Conservation (phyloP, 306 rosid genomes). For the Sophora flavescens region DNA sequence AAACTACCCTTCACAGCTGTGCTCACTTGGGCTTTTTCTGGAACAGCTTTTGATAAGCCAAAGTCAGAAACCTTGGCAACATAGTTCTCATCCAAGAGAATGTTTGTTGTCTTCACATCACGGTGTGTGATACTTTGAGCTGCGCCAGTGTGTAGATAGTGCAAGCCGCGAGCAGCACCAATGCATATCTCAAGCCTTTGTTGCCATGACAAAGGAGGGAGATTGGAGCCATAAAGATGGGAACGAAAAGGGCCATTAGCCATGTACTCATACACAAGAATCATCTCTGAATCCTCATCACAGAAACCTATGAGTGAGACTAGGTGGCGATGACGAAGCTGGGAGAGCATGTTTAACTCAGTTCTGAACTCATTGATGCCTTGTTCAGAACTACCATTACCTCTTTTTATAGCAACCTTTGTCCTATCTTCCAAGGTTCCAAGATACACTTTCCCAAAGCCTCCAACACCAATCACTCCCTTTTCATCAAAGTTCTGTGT, state of each 20-base stretch:
- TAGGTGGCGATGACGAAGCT: constrained; percentile 87
- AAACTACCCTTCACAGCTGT: constrained; percentile 95
- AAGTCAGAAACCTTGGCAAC: constrained; percentile 86
- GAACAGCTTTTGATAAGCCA: constrained; percentile 77
- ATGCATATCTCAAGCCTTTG: constrained; percentile 86
- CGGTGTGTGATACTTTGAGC: constrained; percentile 81
- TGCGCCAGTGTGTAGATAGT: constrained; percentile 93
- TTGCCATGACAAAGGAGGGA: constrained; percentile 75
- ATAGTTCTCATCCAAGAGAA: constrained; percentile 79
- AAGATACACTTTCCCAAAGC: constrained; percentile 85
- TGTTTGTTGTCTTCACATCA: constrained; percentile 89
- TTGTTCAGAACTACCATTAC: constrained; percentile 73
- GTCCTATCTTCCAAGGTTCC: constrained; percentile 77
- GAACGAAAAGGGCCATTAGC: constrained; percentile 83
- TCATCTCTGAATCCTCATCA: constrained; percentile 83
- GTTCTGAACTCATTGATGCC: constrained; percentile 86
- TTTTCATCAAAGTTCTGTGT: constrained; percentile 72
- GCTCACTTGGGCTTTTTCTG: constrained; percentile 79
- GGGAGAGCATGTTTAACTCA: constrained; percentile 81
- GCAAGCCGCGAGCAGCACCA: constrained; percentile 87
- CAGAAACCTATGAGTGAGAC: constrained; percentile 85
- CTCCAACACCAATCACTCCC: constrained; percentile 82
- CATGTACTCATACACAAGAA: constrained; percentile 89
- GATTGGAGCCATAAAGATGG: constrained; percentile 67
- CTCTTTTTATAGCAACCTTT: constrained; percentile 77